These are phyloP conservation scores for Linderina pennispora DNA, from an alignment of 192 early-diverging fungal genomes.

Conservation along the genomic window DNA sequence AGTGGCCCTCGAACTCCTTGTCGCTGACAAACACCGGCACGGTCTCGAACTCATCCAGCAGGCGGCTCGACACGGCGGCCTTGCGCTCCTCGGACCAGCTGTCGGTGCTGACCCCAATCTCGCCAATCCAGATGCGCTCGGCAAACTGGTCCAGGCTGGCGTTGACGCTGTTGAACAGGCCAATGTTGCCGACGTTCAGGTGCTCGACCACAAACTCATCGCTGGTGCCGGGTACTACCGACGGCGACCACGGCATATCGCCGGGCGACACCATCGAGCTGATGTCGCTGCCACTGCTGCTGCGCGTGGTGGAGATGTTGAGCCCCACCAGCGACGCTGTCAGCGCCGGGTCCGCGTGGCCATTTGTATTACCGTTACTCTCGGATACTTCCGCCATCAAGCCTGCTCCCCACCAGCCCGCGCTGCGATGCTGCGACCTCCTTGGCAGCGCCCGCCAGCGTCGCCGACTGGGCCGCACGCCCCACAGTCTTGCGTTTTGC, in stretches of 20 bases:
- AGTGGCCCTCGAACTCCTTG: constrained; percentile 83
- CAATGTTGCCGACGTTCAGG: constrained; percentile 82
- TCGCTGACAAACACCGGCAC: constrained; percentile 79
- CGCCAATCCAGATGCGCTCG: constrained; percentile 69
- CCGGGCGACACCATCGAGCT: not conserved
- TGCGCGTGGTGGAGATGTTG: too few species aligned
- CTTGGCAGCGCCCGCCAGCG: too few species aligned
- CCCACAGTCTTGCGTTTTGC: too few species aligned
- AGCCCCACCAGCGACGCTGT: too few species aligned
- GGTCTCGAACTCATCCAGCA: constrained; percentile 58
- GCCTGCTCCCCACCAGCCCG: too few species aligned
- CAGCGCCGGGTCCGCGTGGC: too few species aligned
- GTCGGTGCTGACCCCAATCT: constrained; percentile 72
- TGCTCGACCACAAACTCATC: constrained; percentile 65
- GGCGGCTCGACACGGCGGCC: constrained; percentile 52
- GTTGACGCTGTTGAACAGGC: constrained; percentile 88
- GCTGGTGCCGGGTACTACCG: constrained; percentile 22
- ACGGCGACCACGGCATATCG: constrained; percentile 2
- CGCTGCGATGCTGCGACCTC: too few species aligned
- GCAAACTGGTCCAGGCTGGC: constrained; percentile 52
- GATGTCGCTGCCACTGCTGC: not conserved
- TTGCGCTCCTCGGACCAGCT: constrained; percentile 54
- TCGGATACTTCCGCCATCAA: too few species aligned
- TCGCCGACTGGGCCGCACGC: too few species aligned
- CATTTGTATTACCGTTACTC: too few species aligned